phyloP scores from a whole-genome alignment of 495 filamentous ascomycete species.

The Neurospora sp. region DNA sequence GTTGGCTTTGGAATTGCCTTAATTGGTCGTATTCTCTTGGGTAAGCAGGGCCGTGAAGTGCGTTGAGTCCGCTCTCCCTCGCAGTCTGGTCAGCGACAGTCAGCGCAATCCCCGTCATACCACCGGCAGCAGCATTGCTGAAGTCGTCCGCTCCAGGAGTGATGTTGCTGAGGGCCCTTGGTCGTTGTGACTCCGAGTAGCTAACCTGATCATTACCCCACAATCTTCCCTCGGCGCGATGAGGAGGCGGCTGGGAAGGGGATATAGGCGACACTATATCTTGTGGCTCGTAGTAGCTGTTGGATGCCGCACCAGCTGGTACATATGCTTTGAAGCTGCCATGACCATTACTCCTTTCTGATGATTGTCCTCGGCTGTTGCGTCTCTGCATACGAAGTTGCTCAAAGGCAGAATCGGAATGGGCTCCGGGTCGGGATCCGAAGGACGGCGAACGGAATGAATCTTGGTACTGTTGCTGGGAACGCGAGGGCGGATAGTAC shows the following conservation, averaged over 20 bases:
- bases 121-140: constrained; percentile 58
- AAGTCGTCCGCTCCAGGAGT: constrained; percentile 72
- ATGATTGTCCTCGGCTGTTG: constrained; percentile 21
- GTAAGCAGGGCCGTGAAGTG: constrained; percentile 43
- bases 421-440: constrained; percentile 22
- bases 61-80: constrained; percentile 62
- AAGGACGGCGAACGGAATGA: constrained; percentile 14
- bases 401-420: constrained; percentile 35
- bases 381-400: constrained; percentile 28
- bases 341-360: constrained; percentile 4
- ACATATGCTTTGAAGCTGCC: constrained; percentile 8
- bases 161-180: constrained; percentile 34
- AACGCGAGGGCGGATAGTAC: constrained; percentile 9
- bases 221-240: constrained; percentile 9
- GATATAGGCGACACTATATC: constrained; percentile 12
- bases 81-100: constrained; percentile 64
- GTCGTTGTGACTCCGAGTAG: constrained; percentile 2
- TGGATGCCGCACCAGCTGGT: constrained; percentile 3
- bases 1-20: constrained; percentile 23
- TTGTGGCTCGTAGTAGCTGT: constrained; percentile 5
- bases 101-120: constrained; percentile 65
- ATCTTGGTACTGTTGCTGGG: constrained; percentile 15
- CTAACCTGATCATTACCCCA: constrained; percentile 10
- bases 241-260: constrained; percentile 13
- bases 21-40: constrained; percentile 25